These are phyloP conservation scores for Lotmaria passim DNA, from an alignment of 208 protist species.

Conservation along the genomic window DNA sequence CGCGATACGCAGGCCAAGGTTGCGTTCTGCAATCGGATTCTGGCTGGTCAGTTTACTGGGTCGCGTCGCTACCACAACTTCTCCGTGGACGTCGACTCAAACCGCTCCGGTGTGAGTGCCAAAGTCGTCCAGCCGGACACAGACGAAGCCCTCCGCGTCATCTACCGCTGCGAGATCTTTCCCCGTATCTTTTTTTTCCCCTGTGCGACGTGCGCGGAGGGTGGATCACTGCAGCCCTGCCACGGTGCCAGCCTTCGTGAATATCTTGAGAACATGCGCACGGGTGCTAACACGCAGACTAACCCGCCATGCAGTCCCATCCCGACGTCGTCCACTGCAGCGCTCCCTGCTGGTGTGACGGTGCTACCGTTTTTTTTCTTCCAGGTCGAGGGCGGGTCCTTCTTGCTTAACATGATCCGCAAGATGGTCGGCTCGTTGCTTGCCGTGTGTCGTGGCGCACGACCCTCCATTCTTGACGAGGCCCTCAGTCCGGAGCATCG, in stretches of 20 bases:
- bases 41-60: constrained; percentile 55
- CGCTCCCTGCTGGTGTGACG: constrained; percentile 1
- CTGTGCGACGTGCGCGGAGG: not conserved
- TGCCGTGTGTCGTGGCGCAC: constrained; percentile 65
- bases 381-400: constrained; percentile 85
- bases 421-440: constrained; percentile 81
- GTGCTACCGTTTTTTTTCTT: constrained; percentile 75
- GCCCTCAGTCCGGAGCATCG: constrained; percentile 59
- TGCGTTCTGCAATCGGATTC: constrained; percentile 49
- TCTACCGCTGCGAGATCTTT: constrained; percentile 74
- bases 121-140: constrained; percentile 64
- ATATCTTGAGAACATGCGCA: constrained; percentile 21
- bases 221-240: not conserved
- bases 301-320: too few species aligned
- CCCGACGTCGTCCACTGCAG: not conserved
- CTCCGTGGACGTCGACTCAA: constrained; percentile 61
- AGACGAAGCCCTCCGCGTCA: constrained; percentile 69
- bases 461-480: constrained; percentile 48
- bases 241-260: constrained; percentile 30
- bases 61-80: constrained; percentile 89
- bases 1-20: constrained; percentile 32
- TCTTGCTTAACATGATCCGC: constrained; percentile 92
- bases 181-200: constrained; percentile 68
- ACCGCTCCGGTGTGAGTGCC: constrained; percentile 32
- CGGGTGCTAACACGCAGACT: too few species aligned